Conservation (phyloP, 441 rosid genomes). For the Euphorbia schlechtendalii region DNA sequence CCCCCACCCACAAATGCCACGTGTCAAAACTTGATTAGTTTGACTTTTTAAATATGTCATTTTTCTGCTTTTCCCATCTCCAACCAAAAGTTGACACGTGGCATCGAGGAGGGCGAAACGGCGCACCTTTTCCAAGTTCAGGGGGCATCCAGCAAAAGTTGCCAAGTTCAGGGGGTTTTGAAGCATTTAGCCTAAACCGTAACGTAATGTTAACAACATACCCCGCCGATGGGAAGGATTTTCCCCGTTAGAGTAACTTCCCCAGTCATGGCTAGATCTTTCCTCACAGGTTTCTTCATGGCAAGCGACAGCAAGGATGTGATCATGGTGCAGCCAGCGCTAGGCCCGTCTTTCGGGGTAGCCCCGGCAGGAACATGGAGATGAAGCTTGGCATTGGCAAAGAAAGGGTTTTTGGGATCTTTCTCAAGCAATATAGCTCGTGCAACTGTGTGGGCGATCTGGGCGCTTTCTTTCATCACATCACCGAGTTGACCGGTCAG, state of each 20-base stretch:
- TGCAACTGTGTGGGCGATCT: constrained; percentile 81
- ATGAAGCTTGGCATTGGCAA: constrained; percentile 75
- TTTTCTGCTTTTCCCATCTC: no score
- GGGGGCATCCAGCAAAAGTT: no score
- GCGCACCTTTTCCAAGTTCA: no score
- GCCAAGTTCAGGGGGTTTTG: no score
- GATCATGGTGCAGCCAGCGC: constrained; percentile 96
- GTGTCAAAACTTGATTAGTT: no score
- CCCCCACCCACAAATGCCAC: no score
- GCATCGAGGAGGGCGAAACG: no score
- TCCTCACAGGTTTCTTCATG: constrained; percentile 58
- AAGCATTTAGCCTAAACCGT: background rate
- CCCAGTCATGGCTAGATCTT: constrained; percentile 95
- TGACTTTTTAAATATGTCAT: no score
- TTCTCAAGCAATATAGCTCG: constrained; percentile 57
- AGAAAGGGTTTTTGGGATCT: constrained; percentile 57
- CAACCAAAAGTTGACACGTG: no score
- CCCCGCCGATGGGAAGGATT: constrained; percentile 94
- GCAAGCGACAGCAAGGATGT: constrained; percentile 90
- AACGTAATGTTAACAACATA: constrained; percentile 26
- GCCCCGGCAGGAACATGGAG: constrained; percentile 96
- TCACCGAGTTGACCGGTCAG: constrained; percentile 87
- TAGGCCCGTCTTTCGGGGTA: constrained; percentile 89
- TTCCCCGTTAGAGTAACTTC: constrained; percentile 82
- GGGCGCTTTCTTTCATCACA: constrained; percentile 96